phyloP scores from a whole-genome alignment of 257 asterid species.

The Nicotiana tomentosiformis region DNA sequence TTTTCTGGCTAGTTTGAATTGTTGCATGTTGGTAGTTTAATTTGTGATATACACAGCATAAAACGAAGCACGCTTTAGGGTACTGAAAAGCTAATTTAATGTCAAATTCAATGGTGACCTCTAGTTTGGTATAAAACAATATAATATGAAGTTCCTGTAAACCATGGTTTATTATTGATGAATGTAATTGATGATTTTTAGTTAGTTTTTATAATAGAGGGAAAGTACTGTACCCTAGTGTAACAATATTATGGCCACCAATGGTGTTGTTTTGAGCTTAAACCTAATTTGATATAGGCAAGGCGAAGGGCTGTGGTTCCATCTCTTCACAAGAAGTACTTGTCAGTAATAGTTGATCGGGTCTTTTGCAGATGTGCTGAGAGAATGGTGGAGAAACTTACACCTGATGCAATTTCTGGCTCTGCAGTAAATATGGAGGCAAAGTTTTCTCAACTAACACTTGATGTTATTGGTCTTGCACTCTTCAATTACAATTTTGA shows the following conservation, averaged over 20 bases:
- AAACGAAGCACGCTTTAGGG: neutral
- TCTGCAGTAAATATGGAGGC: constrained; percentile 87
- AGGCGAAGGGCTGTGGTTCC: constrained; percentile 99
- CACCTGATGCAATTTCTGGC: constrained; percentile 42
- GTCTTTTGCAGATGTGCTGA: constrained; percentile 94
- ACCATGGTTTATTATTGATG: neutral
- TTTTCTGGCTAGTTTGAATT: neutral
- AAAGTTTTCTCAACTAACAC: constrained; percentile 88
- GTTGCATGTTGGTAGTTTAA: neutral
- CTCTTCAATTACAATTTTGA: constrained; percentile 88
- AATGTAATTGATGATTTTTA: neutral
- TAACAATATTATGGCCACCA: neutral
- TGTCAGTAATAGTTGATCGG: constrained; percentile 91
- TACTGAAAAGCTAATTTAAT: neutral
- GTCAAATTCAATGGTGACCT: neutral
- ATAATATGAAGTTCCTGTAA: neutral
- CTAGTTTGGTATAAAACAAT: neutral
- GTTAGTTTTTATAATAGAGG: neutral
- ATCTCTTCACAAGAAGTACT: constrained; percentile 98
- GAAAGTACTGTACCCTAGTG: neutral
- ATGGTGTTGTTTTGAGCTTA: constrained; percentile 23
- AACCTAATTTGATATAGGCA: constrained; percentile 48
- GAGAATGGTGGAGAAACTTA: constrained; percentile 77
- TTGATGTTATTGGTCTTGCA: constrained; percentile 87
- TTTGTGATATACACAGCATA: neutral